Conservation (phyloP, 495 filamentous ascomycete genomes). For the Xylona heveae region DNA sequence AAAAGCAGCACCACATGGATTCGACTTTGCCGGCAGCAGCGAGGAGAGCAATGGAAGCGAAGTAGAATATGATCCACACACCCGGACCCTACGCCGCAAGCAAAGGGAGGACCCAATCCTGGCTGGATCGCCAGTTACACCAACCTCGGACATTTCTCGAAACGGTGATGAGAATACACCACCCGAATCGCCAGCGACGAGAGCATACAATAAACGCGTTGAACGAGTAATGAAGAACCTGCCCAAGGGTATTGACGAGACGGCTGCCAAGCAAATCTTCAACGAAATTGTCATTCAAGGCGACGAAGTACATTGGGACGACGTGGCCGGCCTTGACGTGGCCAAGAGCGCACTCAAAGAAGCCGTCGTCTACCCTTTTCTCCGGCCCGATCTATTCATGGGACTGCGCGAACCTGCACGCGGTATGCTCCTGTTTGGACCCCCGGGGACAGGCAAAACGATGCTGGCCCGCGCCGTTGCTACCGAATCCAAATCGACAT, state of each 20-base stretch:
- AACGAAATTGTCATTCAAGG: conserved; percentile 93
- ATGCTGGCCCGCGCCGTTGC: conserved; percentile 94
- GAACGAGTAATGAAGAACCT: conserved; percentile 50
- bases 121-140: conserved; percentile 4
- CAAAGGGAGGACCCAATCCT: conserved; percentile 7
- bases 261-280: conserved; percentile 73
- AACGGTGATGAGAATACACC: conserved; percentile 1
- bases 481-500: conserved; percentile 85
- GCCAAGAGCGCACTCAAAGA: conserved; percentile 91
- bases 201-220: conserved; percentile 25
- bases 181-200: conserved; percentile 6
- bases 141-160: conserved; percentile 12
- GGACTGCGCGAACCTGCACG: conserved; percentile 84
- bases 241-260: conserved; percentile 57
- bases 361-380: conserved; percentile 91
- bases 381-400: conserved; percentile 89
- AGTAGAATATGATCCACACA: conserved; percentile 11
- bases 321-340: conserved; percentile 76
- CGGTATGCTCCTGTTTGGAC: conserved; percentile 92
- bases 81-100: conserved; percentile 10
- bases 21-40: conserved; percentile 17
- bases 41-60: conserved; percentile 20
- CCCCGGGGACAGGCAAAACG: conserved; percentile 92
- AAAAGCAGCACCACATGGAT: too few relatives aligned
- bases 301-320: conserved; percentile 87